phyloP scores from a whole-genome alignment of 2,329 filamentous ascomycete genomes.

The Sclerotiophoma versabilis region DNA sequence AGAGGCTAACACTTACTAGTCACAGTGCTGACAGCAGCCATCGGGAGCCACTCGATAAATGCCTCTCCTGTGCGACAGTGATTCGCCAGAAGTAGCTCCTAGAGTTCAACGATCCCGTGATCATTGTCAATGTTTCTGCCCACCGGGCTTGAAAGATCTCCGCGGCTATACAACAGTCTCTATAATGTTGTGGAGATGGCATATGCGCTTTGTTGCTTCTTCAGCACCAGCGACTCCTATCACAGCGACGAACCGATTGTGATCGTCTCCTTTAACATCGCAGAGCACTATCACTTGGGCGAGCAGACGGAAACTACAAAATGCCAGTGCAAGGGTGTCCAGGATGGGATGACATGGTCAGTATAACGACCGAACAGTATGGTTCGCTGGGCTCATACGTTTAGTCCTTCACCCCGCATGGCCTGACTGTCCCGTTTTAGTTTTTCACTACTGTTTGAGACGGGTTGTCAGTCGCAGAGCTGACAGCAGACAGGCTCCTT shows the following conservation, averaged over 20 bases:
- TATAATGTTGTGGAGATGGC: neutral
- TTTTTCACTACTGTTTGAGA: conserved; percentile 4
- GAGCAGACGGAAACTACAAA: conserved; percentile 1
- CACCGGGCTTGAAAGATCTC: neutral
- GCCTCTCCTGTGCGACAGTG: neutral
- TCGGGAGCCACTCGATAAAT: conserved; percentile 1
- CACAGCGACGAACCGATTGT: neutral
- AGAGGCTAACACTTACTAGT: conserved; percentile 1
- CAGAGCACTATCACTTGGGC: conserved; percentile 1
- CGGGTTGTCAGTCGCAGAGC: neutral
- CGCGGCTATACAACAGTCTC: neutral
- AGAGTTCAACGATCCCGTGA: neutral
- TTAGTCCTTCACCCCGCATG: neutral
- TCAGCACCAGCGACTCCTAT: neutral
- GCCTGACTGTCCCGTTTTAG: conserved; percentile 1
- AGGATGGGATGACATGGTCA: neutral
- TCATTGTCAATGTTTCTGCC: neutral
- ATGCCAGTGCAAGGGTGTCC: neutral
- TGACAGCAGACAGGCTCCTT: neutral
- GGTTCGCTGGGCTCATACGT: neutral
- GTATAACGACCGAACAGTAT: neutral
- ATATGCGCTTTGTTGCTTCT: neutral
- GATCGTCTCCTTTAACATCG: neutral
- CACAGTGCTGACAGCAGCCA: conserved; percentile 2
- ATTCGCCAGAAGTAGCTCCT: neutral